Evolutionary conservation across 805 yeast species (phyloP).

Genomic region (Wickerhamiella nectarea): DNA sequence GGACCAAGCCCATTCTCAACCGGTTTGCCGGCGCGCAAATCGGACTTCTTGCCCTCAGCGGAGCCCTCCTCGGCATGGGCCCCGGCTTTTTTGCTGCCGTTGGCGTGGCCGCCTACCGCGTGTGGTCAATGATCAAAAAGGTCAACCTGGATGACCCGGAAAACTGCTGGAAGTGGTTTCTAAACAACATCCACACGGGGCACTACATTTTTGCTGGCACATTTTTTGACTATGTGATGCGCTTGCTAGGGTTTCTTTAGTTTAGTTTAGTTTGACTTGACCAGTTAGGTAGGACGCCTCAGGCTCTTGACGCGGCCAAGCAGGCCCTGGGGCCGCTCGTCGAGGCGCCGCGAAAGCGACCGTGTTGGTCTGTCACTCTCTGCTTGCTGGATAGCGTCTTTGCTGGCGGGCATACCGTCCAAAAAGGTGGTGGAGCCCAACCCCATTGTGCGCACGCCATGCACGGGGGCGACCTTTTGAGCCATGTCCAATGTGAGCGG

Average conservation of each 20-base stretch:
- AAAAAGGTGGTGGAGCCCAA: conserved; percentile 83
- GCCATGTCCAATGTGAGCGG: conserved; percentile 48
- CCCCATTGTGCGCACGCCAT: conserved; percentile 78
- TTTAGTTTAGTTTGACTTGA: too few species aligned
- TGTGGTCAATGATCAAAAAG: conserved; percentile 50
- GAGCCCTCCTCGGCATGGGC: conserved; percentile 65
- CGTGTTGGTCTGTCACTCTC: conserved; percentile 36
- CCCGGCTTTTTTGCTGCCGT: conserved; percentile 65
- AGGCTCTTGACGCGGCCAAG: conserved; percentile 8
- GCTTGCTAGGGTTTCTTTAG: conserved; percentile 10
- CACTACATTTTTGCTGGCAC: conserved; percentile 27
- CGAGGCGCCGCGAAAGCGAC: conserved; percentile 34
- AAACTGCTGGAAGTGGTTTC: conserved; percentile 73
- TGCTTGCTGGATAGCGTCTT: conserved; percentile 29
- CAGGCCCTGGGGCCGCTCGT: conserved; percentile 3
- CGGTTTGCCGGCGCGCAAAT: conserved; percentile 57
- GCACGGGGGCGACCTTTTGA: conserved; percentile 54
- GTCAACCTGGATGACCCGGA: conserved; percentile 71
- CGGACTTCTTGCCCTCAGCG: conserved; percentile 50
- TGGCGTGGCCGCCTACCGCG: conserved; percentile 52
- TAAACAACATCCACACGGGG: conserved; percentile 57
- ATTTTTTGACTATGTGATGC: conserved; percentile 26
- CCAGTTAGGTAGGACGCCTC: neutral
- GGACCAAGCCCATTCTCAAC: conserved; percentile 55
- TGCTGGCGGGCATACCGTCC: conserved; percentile 89